These are phyloP conservation scores for Neonectria coccinea DNA, from an alignment of 2,329 filamentous ascomycete species.

Conservation along the genomic window DNA sequence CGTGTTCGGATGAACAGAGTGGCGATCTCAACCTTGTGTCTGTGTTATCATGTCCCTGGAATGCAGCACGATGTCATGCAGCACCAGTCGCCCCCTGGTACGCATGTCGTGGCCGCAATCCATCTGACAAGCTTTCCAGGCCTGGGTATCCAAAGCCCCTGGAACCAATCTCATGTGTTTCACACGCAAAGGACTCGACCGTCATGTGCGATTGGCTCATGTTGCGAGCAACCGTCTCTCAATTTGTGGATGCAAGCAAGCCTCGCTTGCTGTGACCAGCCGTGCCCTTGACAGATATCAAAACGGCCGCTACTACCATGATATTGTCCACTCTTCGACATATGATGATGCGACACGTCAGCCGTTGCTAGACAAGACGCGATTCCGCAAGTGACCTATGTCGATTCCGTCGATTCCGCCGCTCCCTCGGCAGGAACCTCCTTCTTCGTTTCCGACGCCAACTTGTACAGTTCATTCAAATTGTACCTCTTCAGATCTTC, in stretches of 20 bases:
- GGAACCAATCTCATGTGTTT: constrained; percentile 10
- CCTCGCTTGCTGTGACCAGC: constrained; percentile 21
- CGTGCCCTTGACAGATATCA: constrained; percentile 12
- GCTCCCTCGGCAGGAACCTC: constrained; percentile 33
- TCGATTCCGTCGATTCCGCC: constrained; percentile 26
- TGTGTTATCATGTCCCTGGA: constrained; percentile 9
- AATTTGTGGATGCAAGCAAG: constrained; percentile 16
- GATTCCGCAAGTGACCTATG: constrained; percentile 33
- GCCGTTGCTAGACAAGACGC: constrained; percentile 16
- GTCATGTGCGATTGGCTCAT: constrained; percentile 15
- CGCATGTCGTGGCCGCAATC: constrained; percentile 13
- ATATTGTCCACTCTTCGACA: constrained; percentile 12
- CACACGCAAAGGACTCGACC: constrained; percentile 14
- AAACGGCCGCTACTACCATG: constrained; percentile 23
- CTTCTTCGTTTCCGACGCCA: constrained; percentile 38
- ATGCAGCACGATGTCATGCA: constrained; percentile 12
- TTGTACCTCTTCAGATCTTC: constrained; percentile 82
- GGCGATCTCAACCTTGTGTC: neutral
- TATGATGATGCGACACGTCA: constrained; percentile 26
- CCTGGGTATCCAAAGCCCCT: constrained; percentile 5
- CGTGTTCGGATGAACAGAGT: constrained; percentile 11
- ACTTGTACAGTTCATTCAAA: constrained; percentile 76
- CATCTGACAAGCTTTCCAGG: neutral
- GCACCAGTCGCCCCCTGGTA: constrained; percentile 8
- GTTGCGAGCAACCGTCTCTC: constrained; percentile 5